A percentile compares a stretch with the other conserved stretches of the same genome.
phyloP scores from a whole-genome alignment of 176 grass and related monocot species.

The Juncus inflexus region DNA sequence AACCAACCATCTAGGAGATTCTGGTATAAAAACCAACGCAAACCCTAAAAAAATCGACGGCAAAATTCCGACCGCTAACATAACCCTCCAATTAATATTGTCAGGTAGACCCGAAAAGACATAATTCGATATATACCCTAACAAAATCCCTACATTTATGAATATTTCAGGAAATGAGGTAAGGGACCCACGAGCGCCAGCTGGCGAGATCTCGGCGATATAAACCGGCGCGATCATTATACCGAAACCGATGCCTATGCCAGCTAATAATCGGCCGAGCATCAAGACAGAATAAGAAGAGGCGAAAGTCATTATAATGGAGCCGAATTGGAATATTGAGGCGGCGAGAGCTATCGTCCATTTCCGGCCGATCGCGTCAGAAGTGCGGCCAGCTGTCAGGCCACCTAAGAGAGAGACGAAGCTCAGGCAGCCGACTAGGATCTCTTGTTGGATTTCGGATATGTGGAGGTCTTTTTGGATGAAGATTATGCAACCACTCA shows the following conservation, averaged over 20 bases:
- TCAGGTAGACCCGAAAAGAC: slow-evolving; percentile 35
- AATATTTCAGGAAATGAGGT: slow-evolving; percentile 48
- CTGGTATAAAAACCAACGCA: slow-evolving; percentile 33
- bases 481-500: slow-evolving; percentile 62
- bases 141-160: slow-evolving; percentile 50
- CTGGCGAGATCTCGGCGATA: slow-evolving; percentile 36
- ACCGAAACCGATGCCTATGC: slow-evolving; percentile 48
- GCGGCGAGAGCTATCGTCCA: slow-evolving; percentile 40
- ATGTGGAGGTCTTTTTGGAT: slow-evolving; percentile 52
- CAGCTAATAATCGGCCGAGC: slow-evolving; percentile 32
- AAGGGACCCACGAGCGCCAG: slow-evolving; percentile 28
- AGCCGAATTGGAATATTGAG: slow-evolving; percentile 33
- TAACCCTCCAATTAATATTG: slow-evolving; percentile 37
- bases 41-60: slow-evolving; percentile 25
- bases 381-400: slow-evolving; percentile 45
- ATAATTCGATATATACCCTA: slow-evolving; percentile 47
- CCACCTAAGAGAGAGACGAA: slow-evolving; percentile 40
- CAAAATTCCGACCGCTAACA: slow-evolving; percentile 36
- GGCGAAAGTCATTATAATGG: slow-evolving; percentile 37
- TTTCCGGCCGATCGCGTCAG: slow-evolving; percentile 39
- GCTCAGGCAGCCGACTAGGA: slow-evolving; percentile 46
- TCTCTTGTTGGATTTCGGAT: slow-evolving; percentile 44
- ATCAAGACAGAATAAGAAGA: slow-evolving; percentile 34
- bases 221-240: slow-evolving; percentile 52
- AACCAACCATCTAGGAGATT: slow-evolving; percentile 51